These are phyloP conservation scores for Pulveroboletus sp. DNA, from an alignment of 768 basidiomycete species.

Conservation along the genomic window DNA sequence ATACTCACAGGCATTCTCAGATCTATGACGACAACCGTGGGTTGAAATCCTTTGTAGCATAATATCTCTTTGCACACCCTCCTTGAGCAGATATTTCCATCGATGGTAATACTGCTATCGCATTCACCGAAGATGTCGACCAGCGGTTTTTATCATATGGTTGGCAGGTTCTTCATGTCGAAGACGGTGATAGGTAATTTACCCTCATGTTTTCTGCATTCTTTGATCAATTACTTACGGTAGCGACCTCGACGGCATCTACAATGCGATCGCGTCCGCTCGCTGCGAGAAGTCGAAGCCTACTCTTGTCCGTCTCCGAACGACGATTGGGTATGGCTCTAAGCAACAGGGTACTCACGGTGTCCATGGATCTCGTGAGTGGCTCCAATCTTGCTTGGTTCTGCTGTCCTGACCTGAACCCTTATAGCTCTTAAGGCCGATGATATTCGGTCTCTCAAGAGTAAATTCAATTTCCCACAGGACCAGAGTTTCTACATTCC, in stretches of 20 bases:
- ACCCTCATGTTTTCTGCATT: background rate
- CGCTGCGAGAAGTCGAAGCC: slow-evolving; percentile 77
- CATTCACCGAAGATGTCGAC: slow-evolving; percentile 92
- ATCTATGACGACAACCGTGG: slow-evolving; percentile 95
- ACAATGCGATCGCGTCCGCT: slow-evolving; percentile 73
- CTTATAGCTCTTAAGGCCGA: slow-evolving; percentile 82
- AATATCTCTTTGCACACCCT: slow-evolving; percentile 4
- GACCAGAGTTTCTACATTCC: slow-evolving; percentile 78
- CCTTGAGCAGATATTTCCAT: slow-evolving; percentile 78
- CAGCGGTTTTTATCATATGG: slow-evolving; percentile 87
- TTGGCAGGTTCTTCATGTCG: slow-evolving; percentile 87
- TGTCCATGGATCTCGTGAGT: slow-evolving; percentile 89
- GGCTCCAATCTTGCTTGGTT: background rate
- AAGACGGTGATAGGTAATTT: slow-evolving; percentile 70
- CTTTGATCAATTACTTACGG: slow-evolving; percentile 6
- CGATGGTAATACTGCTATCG: slow-evolving; percentile 85
- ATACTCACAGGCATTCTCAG: slow-evolving; percentile 34
- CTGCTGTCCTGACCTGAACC: slow-evolving; percentile 4
- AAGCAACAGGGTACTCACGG: slow-evolving; percentile 91
- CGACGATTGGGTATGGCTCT: slow-evolving; percentile 93
- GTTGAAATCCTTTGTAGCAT: slow-evolving; percentile 24
- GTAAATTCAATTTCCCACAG: slow-evolving; percentile 76
- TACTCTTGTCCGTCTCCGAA: slow-evolving; percentile 78
- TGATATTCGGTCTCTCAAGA: slow-evolving; percentile 79
- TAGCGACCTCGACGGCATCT: slow-evolving; percentile 75